phyloP scores from a whole-genome alignment of 2,329 filamentous ascomycete species.

The Colletotrichum sp. region DNA sequence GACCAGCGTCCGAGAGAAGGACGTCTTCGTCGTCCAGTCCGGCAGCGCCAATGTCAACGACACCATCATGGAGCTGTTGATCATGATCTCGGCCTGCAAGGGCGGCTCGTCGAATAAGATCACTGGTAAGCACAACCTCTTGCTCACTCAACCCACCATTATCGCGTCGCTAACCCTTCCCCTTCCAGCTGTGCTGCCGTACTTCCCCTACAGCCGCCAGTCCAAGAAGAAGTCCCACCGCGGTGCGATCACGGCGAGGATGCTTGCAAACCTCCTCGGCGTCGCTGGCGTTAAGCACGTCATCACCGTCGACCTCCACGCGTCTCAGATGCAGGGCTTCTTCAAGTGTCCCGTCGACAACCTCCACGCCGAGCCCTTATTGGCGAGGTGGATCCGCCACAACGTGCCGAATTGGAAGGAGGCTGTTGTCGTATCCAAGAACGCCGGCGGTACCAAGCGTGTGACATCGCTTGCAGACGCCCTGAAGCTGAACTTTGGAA shows the following conservation, averaged over 20 bases:
- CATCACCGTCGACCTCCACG: constrained; percentile 95
- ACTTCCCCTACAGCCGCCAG: constrained; percentile 99
- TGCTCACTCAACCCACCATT: not conserved
- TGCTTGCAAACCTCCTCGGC: constrained; percentile 93
- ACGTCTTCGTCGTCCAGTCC: constrained; percentile 98
- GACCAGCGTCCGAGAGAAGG: constrained; percentile 89
- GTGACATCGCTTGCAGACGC: constrained; percentile 96
- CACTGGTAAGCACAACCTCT: constrained; percentile 69
- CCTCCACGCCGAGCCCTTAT: constrained; percentile 91
- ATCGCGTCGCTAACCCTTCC: constrained; percentile 1
- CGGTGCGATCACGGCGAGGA: constrained; percentile 93
- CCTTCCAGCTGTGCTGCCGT: constrained; percentile 77
- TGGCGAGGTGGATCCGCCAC: constrained; percentile 92
- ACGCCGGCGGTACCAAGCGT: constrained; percentile 94
- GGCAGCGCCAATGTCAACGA: constrained; percentile 97
- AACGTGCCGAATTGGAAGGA: constrained; percentile 89
- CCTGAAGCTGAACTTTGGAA: constrained; percentile 95
- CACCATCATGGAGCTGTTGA: constrained; percentile 98
- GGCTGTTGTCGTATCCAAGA: constrained; percentile 97
- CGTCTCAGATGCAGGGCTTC: constrained; percentile 99
- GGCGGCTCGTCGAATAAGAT: constrained; percentile 96
- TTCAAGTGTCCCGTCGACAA: constrained; percentile 98
- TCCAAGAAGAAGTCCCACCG: constrained; percentile 99
- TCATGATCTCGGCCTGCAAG: constrained; percentile 99
- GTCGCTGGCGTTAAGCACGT: constrained; percentile 97